Evolutionary conservation across 2,329 filamentous ascomycete genomes (phyloP).

Genomic region (Calonectria montana): DNA sequence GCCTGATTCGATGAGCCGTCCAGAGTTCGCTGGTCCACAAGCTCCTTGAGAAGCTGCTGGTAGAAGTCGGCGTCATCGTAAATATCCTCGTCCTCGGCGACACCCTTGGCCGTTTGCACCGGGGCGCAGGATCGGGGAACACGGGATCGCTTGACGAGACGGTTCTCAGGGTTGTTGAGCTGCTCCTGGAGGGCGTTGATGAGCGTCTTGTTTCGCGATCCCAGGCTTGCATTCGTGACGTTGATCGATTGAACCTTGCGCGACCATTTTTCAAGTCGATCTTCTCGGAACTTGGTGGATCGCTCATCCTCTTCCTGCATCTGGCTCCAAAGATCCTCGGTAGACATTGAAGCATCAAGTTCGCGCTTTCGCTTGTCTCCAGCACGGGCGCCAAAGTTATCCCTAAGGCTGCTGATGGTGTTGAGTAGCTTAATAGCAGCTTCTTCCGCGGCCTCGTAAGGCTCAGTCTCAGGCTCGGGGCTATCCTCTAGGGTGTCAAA

Average conservation of each 20-base stretch:
- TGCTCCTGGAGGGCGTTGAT: slow-evolving; percentile 77
- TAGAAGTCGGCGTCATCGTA: slow-evolving; percentile 98
- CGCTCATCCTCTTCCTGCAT: slow-evolving; percentile 74
- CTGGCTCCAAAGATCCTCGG: slow-evolving; percentile 76
- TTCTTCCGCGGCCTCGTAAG: slow-evolving; percentile 81
- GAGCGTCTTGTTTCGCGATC: slow-evolving; percentile 57
- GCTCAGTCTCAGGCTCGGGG: slow-evolving; percentile 56
- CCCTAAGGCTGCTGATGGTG: slow-evolving; percentile 77
- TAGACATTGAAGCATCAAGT: slow-evolving; percentile 66
- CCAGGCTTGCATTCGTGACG: slow-evolving; percentile 41
- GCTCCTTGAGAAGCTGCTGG: slow-evolving; percentile 89
- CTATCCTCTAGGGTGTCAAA: slow-evolving; percentile 62
- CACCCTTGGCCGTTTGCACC: slow-evolving; percentile 69
- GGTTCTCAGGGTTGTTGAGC: slow-evolving; percentile 69
- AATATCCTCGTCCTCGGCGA: slow-evolving; percentile 70
- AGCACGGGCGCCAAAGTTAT: slow-evolving; percentile 64
- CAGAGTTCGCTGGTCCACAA: slow-evolving; percentile 87
- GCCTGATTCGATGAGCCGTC: slow-evolving; percentile 67
- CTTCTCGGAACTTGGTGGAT: slow-evolving; percentile 71
- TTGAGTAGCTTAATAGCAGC: slow-evolving; percentile 89
- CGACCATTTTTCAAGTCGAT: slow-evolving; percentile 91
- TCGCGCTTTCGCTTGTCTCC: slow-evolving; percentile 72
- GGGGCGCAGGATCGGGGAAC: slow-evolving; percentile 83
- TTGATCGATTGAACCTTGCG: slow-evolving; percentile 70
- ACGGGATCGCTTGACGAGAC: slow-evolving; percentile 75